Evolutionary conservation across 2,329 filamentous ascomycete species (phyloP), one percentile per base, ranked within the genome.

Genomic region (Penicillium janthinellum): DNA sequence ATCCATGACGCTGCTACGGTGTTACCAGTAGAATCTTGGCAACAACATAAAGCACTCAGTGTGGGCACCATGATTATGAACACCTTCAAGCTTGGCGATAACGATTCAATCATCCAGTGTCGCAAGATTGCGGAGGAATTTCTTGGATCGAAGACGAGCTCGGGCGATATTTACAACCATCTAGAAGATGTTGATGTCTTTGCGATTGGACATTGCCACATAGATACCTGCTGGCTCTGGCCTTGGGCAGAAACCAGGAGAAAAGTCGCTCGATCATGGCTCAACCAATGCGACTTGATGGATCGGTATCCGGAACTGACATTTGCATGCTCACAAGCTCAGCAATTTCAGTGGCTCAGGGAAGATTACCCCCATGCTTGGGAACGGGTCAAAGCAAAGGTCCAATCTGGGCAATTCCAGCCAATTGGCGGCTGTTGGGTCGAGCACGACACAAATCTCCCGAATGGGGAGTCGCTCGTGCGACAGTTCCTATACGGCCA

Each of bases 151-250:
- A 84, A 90, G 57, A 87, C 96, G 49, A 89, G 96, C 74, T 93
- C 91, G 5, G 83, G 89, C 56, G 87, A 91, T 64, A 92, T 98
- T 10, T 99, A 98, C 72, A 44, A 87, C 83, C 63, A 88, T 88
- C 35, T 83, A 89, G 39, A 86, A 91, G 1, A 83, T 96, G 34
- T 15, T 1, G 48, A 51, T 59, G 90, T 98, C 3, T 95, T 87
- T 68, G 94, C 88, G 39, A 94, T 98, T 66, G 95, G 95, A 0
- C 92, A 99, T 75, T 99, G 95, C 69, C 95, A 99, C 76, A 99
- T 99, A 66, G 95, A 98, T 77, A 96, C 90, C 34, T 97, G 94
- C 77, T 99, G 95, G 95, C 83, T 99, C 38, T 99, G 95, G 95
- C 95, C 95, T 0, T 99, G 92, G 86, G 95, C 90, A 10, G 95